phyloP scores from a whole-genome alignment of 2,329 filamentous ascomycete species.

The Falciphora oryzae region DNA sequence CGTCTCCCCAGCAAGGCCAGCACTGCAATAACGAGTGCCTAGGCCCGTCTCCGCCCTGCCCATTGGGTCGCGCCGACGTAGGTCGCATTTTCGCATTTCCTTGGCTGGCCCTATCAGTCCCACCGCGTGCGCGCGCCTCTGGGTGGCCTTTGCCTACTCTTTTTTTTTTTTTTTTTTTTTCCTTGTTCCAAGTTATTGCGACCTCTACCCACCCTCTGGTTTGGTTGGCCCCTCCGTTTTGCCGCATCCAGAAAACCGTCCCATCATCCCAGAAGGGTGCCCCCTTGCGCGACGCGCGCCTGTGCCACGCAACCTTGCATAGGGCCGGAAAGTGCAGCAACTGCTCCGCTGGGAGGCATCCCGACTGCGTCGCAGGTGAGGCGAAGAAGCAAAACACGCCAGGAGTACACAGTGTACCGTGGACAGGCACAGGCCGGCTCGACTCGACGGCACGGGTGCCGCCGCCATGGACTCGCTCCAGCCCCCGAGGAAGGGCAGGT shows the following conservation, averaged over 20 bases:
- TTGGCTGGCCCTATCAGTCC: too few relatives aligned
- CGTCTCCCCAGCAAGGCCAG: too few relatives aligned
- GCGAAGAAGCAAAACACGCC: neutral
- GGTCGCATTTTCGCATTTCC: too few relatives aligned
- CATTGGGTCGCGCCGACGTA: too few relatives aligned
- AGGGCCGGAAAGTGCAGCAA: neutral
- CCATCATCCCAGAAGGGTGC: neutral
- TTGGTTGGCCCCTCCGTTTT: neutral
- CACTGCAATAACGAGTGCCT: too few relatives aligned
- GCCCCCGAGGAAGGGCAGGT: constrained; percentile 36
- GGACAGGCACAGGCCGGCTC: too few relatives aligned
- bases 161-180: neutral
- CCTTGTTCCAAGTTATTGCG: neutral
- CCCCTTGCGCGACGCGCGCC: too few relatives aligned
- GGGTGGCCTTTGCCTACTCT: too few relatives aligned
- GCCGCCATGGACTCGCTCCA: constrained; percentile 18
- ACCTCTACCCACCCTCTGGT: neutral
- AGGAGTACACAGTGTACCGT: neutral
- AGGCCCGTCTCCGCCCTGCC: too few relatives aligned
- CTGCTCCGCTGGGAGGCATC: too few relatives aligned
- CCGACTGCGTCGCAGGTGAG: neutral
- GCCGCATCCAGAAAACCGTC: neutral
- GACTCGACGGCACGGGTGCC: too few relatives aligned
- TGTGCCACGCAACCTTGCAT: neutral
- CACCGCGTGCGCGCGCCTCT: too few relatives aligned